phyloP scores from a whole-genome alignment of 495 filamentous ascomycete genomes.

The Aspergillus nidulans region DNA sequence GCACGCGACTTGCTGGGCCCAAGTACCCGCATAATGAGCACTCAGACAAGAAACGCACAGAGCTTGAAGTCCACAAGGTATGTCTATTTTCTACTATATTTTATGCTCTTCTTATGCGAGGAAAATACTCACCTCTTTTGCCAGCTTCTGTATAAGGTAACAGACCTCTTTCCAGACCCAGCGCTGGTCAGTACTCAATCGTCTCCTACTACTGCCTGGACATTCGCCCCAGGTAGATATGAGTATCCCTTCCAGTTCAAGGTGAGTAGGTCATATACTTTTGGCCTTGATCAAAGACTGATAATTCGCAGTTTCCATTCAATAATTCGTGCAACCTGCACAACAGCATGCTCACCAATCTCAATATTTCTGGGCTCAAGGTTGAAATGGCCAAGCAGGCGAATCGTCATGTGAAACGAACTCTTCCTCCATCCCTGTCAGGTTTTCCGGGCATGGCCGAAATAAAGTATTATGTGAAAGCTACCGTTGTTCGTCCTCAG shows the following conservation, averaged over 20 bases:
- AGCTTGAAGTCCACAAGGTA: conserved; percentile 78
- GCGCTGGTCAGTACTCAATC: conserved; percentile 43
- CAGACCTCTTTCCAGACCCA: conserved; percentile 58
- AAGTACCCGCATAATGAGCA: conserved; percentile 58
- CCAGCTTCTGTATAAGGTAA: conserved; percentile 63
- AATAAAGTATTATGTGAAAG: conserved; percentile 91
- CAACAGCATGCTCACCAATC: conserved; percentile 54
- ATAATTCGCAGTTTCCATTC: conserved; percentile 61
- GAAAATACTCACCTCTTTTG: conserved; percentile 1
- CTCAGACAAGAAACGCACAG: conserved; percentile 53
- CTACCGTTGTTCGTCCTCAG: conserved; percentile 74
- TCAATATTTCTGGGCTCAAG: conserved; percentile 51
- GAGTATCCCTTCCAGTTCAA: conserved; percentile 92
- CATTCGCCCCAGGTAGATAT: conserved; percentile 71
- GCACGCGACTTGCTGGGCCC: conserved; percentile 54
- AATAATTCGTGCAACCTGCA: conserved; percentile 76
- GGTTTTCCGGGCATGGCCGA: conserved; percentile 80
- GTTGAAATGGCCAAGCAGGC: conserved; percentile 55
- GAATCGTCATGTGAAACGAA: conserved; percentile 70
- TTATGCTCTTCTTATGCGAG: background rate
- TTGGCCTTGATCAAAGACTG: background rate
- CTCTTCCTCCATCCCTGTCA: conserved; percentile 80
- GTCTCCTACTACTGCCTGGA: conserved; percentile 46
- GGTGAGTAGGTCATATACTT: conserved; percentile 30
- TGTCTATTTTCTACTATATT: conserved; percentile 6